Evolutionary conservation across 116 monocot genomes (phyloP), one percentile per base, ranked within the genome.

Genomic region (Cymodocea nodosa): DNA sequence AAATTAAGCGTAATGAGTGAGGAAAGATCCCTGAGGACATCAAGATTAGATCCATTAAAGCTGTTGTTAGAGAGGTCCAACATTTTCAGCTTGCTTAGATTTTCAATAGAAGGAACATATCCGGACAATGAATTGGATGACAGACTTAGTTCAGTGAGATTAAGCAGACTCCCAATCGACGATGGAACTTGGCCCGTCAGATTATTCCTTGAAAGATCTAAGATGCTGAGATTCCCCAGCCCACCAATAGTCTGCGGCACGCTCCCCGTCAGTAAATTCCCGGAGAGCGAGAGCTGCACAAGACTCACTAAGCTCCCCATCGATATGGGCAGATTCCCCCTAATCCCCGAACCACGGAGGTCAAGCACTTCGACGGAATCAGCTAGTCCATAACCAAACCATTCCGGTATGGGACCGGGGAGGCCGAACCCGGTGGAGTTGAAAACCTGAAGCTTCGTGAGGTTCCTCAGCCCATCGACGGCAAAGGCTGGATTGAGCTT

Each of bases 401-500:
- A 87, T 49, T 51, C 79, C n/a, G 94, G 85, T 16, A 94, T 83
- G n/a, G 87, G 72, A 40, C 94, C 90, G 24, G 87, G 90, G 53
- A 94, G 87, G 25, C 69, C 2, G 73, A 94, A 94, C 0, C 79
- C 83, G 52, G 83, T 56, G 54, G 90, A 71, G 66, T 81, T 85
- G 76, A 94, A 87, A 49, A 68, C 35, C 59, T 50, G 63, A 65
- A 94, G 79, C 8, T 64, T 57, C 35, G 80, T 78, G 35, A 94
- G 85, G 69, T 94, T 89, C 22, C 65, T 81, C 34, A 90, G 60
- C 40, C 87, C 90, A 52, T 85, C 82, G 68, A 90, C 94, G 51
- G 80, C 82, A 69, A 94, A 94, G 15, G 52, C 68, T 6, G 90
- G 85, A 40, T 56, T 56, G 12, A 57, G 71, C 5, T 78, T 70